Percentiles rank a stretch among this genome's conserved stretches.
Evolutionary conservation across 176 grass and related monocot genomes (phyloP).

Genomic region (Miscanthus lutarioriparius): DNA sequence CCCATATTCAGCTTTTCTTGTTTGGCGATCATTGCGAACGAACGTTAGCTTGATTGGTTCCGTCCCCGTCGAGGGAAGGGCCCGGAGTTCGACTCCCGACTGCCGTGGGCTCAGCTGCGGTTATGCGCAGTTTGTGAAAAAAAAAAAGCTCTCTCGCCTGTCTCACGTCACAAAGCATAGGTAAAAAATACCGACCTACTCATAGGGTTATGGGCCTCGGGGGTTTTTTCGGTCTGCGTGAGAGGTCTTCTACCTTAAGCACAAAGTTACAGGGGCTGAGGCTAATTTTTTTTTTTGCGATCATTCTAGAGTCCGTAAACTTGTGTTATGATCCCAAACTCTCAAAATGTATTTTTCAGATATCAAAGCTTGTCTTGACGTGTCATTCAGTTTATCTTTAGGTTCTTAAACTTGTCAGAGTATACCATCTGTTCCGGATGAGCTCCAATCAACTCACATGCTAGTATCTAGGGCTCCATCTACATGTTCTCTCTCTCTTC

Average conservation of each 20-base stretch:
- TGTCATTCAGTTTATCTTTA: not conserved
- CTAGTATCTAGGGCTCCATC: not conserved
- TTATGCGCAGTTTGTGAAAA: no score
- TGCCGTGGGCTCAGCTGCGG: no score
- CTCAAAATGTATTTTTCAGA: not conserved
- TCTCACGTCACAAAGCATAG: no score
- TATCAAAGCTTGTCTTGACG: not conserved
- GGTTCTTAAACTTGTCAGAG: not conserved
- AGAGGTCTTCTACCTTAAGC: no score
- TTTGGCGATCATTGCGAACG: not conserved
- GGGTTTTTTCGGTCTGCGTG: no score
- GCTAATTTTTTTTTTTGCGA: not conserved
- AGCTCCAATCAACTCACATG: not conserved
- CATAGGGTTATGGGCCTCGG: no score
- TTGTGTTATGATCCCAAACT: not conserved
- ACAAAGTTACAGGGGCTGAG: no score
- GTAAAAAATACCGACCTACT: no score
- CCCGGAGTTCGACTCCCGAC: no score
- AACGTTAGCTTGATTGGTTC: no score
- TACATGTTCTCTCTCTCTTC: not conserved
- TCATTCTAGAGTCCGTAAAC: not conserved
- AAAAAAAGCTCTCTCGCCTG: no score
- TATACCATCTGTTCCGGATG: not conserved
- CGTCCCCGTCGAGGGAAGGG: no score
- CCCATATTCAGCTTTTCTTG: not conserved